Evolutionary conservation across 176 grass and related monocot species (phyloP).

Genomic region (Paspalum vaginatum): DNA sequence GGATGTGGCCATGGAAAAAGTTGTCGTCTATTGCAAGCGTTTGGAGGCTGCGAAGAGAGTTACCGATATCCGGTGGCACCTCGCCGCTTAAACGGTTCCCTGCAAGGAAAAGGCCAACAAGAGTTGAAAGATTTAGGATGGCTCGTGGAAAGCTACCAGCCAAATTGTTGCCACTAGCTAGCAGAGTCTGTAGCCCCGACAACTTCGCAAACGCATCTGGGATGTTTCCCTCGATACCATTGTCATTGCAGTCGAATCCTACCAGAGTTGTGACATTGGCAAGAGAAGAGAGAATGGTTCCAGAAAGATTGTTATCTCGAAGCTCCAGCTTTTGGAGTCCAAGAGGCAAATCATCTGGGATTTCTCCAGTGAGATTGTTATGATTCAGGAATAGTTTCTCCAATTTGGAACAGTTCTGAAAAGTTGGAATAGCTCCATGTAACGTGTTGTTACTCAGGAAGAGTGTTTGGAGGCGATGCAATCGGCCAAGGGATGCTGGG

Average conservation of each 20-base stretch:
- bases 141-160: not conserved
- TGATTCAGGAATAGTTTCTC: not conserved
- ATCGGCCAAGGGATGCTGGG: conserved; percentile 18
- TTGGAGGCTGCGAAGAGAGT: no score
- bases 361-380: not conserved
- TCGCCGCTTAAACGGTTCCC: not conserved
- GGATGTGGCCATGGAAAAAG: no score
- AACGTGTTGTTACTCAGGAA: not conserved
- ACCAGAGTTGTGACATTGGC: no score
- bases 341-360: not conserved
- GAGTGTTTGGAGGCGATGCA: not conserved
- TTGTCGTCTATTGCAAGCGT: no score
- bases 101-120: not conserved
- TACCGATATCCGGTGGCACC: not conserved
- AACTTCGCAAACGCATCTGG: not conserved
- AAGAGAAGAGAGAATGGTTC: no score
- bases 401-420: not conserved
- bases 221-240: not conserved
- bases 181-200: not conserved
- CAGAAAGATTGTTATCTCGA: no score
- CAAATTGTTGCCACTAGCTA: not conserved
- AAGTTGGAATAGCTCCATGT: not conserved
- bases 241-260: no score
- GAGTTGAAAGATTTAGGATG: not conserved
- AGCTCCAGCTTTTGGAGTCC: no score